A percentile compares a stretch with the other conserved stretches of the same genome.
Conservation (phyloP, 2,329 filamentous ascomycete species). For the Trichoderma gracile region DNA sequence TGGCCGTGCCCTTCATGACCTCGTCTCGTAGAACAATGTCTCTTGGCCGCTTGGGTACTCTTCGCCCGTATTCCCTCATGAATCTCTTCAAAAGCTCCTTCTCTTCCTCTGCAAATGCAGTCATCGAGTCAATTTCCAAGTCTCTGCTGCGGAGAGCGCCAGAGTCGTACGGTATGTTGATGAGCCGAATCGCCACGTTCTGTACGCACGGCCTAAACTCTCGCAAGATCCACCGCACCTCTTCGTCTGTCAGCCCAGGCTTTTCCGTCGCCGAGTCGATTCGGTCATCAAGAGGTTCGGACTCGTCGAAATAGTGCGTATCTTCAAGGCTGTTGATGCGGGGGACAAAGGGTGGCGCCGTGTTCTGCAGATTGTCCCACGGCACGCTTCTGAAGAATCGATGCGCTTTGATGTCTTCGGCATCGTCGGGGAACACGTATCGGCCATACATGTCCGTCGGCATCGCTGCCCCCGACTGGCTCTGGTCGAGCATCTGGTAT, state of each 20-base stretch:
- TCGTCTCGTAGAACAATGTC: constrained; percentile 81
- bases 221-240: constrained; percentile 39
- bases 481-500: constrained; percentile 67
- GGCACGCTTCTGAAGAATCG: constrained; percentile 78
- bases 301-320: constrained; percentile 89
- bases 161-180: constrained; percentile 52
- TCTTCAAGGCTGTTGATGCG: constrained; percentile 67
- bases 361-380: constrained; percentile 73
- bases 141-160: constrained; percentile 52
- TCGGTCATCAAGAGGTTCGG: constrained; percentile 68
- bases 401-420: constrained; percentile 85
- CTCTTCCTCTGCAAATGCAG: constrained; percentile 39
- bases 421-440: constrained; percentile 81
- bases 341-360: constrained; percentile 77
- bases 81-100: constrained; percentile 52
- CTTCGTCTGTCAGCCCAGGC: constrained; percentile 35
- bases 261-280: constrained; percentile 49
- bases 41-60: constrained; percentile 76
- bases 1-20: constrained; percentile 62
- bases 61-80: constrained; percentile 54
- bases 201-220: constrained; percentile 46
- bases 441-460: constrained; percentile 41
- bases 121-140: constrained; percentile 47
- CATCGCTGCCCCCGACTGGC: constrained; percentile 30
- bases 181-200: constrained; percentile 46